Conservation (phyloP, 345 rosid genomes). For the Eucalyptus virginea region DNA sequence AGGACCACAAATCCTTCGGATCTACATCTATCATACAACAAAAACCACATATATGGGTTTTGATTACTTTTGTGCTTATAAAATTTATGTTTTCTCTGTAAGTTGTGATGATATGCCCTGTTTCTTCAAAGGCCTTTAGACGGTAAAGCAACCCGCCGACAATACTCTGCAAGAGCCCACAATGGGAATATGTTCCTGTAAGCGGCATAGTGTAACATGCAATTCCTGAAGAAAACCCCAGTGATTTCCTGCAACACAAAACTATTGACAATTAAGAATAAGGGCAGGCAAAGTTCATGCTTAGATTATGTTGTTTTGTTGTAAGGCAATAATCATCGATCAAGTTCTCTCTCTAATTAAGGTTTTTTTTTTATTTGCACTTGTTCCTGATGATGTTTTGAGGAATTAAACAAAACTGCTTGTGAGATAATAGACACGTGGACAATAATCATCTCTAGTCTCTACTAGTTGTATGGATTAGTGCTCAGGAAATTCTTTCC, state of each 20-base stretch:
- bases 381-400: background rate
- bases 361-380: background rate
- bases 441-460: background rate
- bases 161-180: constrained; percentile 37
- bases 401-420: background rate
- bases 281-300: background rate
- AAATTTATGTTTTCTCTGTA: background rate
- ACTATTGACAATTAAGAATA: no score
- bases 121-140: background rate
- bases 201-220: constrained; percentile 23
- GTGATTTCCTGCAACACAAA: constrained; percentile 12
- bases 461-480: background rate
- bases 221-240: constrained; percentile 29
- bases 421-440: background rate
- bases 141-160: constrained; percentile 2
- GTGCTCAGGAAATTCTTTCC: background rate
- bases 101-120: background rate
- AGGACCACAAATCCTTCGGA: background rate
- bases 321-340: background rate
- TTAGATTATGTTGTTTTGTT: background rate
- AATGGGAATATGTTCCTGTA: constrained; percentile 23
- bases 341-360: background rate
- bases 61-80: background rate
- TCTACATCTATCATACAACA: background rate
- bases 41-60: background rate